Conservation (phyloP, 2,329 filamentous ascomycete genomes). For the Fusarium solani-melongenae region DNA sequence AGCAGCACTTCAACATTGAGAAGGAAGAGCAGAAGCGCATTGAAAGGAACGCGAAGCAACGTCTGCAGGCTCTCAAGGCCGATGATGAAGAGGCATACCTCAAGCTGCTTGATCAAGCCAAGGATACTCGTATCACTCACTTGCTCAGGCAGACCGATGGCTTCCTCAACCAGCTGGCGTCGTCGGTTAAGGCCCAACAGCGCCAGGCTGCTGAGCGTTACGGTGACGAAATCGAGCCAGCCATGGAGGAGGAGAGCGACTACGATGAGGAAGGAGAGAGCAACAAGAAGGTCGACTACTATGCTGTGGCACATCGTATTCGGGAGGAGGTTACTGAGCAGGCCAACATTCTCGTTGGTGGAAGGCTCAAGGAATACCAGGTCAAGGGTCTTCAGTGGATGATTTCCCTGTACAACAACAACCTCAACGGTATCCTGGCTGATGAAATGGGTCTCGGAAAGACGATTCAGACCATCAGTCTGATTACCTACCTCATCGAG, state of each 20-base stretch:
- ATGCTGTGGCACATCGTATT: conserved; percentile 95
- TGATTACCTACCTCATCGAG: conserved; percentile 97
- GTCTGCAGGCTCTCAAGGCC: conserved; percentile 97
- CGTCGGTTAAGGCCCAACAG: conserved; percentile 94
- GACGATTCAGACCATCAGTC: conserved; percentile 98
- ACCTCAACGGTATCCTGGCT: conserved; percentile 96
- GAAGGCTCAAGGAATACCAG: conserved; percentile 96
- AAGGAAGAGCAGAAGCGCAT: conserved; percentile 99
- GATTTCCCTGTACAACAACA: conserved; percentile 99
- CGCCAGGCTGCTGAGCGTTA: conserved; percentile 83
- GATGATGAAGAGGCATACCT: conserved; percentile 99
- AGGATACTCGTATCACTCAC: conserved; percentile 99
- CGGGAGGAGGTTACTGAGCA: conserved; percentile 91
- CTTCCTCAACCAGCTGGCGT: conserved; percentile 94
- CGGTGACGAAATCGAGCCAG: conserved; percentile 67
- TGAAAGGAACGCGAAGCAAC: conserved; percentile 97
- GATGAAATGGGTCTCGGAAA: conserved; percentile 99
- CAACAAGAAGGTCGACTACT: conserved; percentile 93
- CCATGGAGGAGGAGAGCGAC: conserved; percentile 73
- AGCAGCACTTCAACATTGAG: conserved; percentile 94
- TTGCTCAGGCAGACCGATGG: conserved; percentile 96
- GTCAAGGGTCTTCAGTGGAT: conserved; percentile 99
- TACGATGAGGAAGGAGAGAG: conserved; percentile 76
- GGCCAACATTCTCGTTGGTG: conserved; percentile 88
- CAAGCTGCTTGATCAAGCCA: conserved; percentile 96